Evolutionary conservation across 306 rosid species (phyloP).

Genomic region (Geum urbanum): DNA sequence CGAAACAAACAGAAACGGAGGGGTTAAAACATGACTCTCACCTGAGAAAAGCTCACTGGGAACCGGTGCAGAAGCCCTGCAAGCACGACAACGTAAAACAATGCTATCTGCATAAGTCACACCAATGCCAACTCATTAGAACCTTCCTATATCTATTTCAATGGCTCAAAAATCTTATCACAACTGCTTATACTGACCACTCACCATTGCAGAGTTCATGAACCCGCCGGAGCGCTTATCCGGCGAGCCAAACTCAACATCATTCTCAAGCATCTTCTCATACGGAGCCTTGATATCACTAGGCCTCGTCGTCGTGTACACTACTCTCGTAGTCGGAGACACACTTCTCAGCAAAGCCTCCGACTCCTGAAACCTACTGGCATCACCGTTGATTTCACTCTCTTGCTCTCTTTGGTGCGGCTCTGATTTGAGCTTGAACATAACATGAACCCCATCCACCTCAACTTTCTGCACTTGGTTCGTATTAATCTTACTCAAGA

Average conservation of each 20-base stretch:
- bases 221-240: conserved; percentile 87
- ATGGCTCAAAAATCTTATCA: background rate
- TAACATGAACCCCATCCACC: conserved; percentile 90
- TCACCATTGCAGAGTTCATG: conserved; percentile 81
- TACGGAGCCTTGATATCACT: conserved; percentile 87
- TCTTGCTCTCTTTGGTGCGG: conserved; percentile 27
- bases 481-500: conserved; percentile 66
- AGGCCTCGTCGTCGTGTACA: conserved; percentile 90
- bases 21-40: conserved; percentile 12
- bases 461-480: conserved; percentile 90
- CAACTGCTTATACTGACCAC: background rate
- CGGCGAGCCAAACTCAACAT: conserved; percentile 91
- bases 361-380: conserved; percentile 54
- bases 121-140: conserved; percentile 32
- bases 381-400: conserved; percentile 39
- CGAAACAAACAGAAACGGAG: conserved; percentile 11
- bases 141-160: background rate
- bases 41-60: conserved; percentile 90
- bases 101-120: conserved; percentile 59
- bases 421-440: conserved; percentile 83
- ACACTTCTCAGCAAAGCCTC: conserved; percentile 66
- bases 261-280: conserved; percentile 91
- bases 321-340: conserved; percentile 67
- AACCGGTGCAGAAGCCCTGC: conserved; percentile 85
- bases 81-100: conserved; percentile 83